Percentiles rank a stretch among this genome's conserved stretches.
phyloP scores from a whole-genome alignment of 257 asterid species.

The Plantago major region DNA sequence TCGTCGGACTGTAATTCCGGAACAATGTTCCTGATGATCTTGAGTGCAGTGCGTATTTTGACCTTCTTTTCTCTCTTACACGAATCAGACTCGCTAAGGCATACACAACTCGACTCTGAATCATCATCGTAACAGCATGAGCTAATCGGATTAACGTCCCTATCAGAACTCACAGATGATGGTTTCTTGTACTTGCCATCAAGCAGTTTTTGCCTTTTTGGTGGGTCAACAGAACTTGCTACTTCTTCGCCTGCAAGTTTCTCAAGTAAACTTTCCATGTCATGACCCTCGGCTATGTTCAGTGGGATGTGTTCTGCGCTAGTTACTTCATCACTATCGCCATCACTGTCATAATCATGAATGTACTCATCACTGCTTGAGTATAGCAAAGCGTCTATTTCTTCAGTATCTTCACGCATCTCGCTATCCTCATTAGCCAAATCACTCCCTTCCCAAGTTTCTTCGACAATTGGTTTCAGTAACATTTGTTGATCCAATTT shows the following conservation, averaged over 20 bases:
- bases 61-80: conserved; percentile 34
- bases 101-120: conserved; percentile 37
- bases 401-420: conserved; percentile 63
- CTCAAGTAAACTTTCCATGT: conserved; percentile 21
- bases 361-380: conserved; percentile 45
- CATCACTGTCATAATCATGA: conserved; percentile 31
- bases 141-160: background rate
- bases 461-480: conserved; percentile 30
- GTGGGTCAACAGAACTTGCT: conserved; percentile 44
- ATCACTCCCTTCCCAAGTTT: conserved; percentile 34
- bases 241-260: conserved; percentile 35
- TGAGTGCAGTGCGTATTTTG: conserved; percentile 41
- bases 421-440: conserved; percentile 43
- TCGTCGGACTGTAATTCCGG: conserved; percentile 49
- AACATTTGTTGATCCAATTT: conserved; percentile 20
- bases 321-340: conserved; percentile 54
- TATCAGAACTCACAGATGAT: conserved; percentile 26
- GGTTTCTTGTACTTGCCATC: conserved; percentile 57
- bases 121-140: conserved; percentile 21
- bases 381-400: conserved; percentile 67
- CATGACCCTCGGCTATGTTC: conserved; percentile 12
- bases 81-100: conserved; percentile 19
- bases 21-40: conserved; percentile 43
- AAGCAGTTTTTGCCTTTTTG: conserved; percentile 59
- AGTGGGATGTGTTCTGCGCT: conserved; percentile 49